Conservation (phyloP, 1,284 basidiomycete genomes). For the Apiotrichum akiyoshidainum region DNA sequence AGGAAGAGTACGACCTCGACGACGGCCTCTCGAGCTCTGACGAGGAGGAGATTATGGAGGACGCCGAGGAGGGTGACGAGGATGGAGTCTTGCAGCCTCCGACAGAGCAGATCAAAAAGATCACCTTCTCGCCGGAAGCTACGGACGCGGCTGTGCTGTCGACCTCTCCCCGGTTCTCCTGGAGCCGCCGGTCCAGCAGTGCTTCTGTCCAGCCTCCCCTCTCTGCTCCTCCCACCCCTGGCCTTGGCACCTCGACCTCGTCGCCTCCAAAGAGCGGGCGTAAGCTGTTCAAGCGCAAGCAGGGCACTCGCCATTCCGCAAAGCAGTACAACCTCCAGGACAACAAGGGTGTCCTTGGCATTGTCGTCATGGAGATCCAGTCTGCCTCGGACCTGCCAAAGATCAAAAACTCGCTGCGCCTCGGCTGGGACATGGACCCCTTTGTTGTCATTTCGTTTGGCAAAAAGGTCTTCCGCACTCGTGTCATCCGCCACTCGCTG, state of each 20-base stretch:
- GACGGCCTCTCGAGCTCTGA: slow-evolving; percentile 65
- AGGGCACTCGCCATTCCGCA: background rate
- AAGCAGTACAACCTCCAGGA: slow-evolving; percentile 64
- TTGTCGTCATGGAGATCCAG: slow-evolving; percentile 77
- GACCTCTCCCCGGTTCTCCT: background rate
- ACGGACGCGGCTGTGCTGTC: background rate
- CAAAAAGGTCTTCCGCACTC: slow-evolving; percentile 93
- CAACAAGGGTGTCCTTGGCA: slow-evolving; percentile 68
- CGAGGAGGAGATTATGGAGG: slow-evolving; percentile 56
- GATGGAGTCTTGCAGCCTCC: slow-evolving; percentile 12
- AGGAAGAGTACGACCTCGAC: slow-evolving; percentile 60
- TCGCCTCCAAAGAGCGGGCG: slow-evolving; percentile 1
- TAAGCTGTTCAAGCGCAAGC: slow-evolving; percentile 15
- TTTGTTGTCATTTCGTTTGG: slow-evolving; percentile 95
- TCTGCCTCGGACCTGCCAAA: slow-evolving; percentile 77
- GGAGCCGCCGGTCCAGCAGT: slow-evolving; percentile 11
- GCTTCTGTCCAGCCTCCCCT: background rate
- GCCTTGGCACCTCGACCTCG: background rate
- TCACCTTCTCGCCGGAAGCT: background rate
- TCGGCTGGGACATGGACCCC: slow-evolving; percentile 81
- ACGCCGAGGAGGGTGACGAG: slow-evolving; percentile 38
- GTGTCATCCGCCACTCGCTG: slow-evolving; percentile 80
- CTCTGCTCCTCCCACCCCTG: background rate
- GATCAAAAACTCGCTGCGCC: slow-evolving; percentile 63
- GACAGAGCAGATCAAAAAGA: background rate